These are phyloP conservation scores for Podila epicladia DNA, from an alignment of 192 early-diverging fungal species.

Conservation along the genomic window DNA sequence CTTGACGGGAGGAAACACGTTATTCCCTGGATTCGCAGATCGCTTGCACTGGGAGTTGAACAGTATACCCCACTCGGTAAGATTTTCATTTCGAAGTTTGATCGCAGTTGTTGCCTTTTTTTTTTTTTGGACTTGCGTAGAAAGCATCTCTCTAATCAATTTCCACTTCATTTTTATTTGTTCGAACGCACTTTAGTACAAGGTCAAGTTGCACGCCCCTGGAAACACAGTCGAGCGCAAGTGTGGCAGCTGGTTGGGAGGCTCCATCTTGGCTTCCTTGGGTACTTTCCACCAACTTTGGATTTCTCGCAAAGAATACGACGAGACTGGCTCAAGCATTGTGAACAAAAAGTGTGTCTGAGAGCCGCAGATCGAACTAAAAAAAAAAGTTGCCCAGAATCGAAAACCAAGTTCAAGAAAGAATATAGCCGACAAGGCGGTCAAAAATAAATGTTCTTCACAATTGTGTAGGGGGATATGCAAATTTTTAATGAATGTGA, in stretches of 20 bases:
- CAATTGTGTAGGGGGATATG: slow-evolving; percentile 4
- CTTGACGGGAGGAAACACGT: slow-evolving; percentile 89
- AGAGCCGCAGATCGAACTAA: neutral
- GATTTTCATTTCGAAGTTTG: no score
- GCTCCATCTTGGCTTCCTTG: slow-evolving; percentile 93
- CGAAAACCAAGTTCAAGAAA: neutral
- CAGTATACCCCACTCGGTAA: slow-evolving; percentile 72
- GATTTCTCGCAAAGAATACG: slow-evolving; percentile 96
- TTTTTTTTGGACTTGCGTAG: neutral
- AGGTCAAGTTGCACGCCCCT: slow-evolving; percentile 85
- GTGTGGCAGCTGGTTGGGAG: slow-evolving; percentile 97
- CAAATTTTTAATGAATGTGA: neutral
- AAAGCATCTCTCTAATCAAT: neutral
- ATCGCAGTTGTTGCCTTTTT: neutral
- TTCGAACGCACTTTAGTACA: slow-evolving; percentile 57
- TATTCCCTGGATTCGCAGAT: slow-evolving; percentile 90
- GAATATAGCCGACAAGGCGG: neutral
- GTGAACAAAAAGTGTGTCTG: slow-evolving; percentile 90
- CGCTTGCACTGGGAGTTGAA: slow-evolving; percentile 80
- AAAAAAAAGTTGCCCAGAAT: neutral
- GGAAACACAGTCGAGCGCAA: slow-evolving; percentile 84
- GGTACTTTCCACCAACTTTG: slow-evolving; percentile 99
- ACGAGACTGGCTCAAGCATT: slow-evolving; percentile 83
- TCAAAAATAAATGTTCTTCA: slow-evolving; percentile 1
- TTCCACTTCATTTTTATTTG: neutral